Evolutionary conservation across 805 yeast genomes (phyloP), one percentile per base, ranked within the genome.

Genomic region (Teunomyces barrocoloradensis): DNA sequence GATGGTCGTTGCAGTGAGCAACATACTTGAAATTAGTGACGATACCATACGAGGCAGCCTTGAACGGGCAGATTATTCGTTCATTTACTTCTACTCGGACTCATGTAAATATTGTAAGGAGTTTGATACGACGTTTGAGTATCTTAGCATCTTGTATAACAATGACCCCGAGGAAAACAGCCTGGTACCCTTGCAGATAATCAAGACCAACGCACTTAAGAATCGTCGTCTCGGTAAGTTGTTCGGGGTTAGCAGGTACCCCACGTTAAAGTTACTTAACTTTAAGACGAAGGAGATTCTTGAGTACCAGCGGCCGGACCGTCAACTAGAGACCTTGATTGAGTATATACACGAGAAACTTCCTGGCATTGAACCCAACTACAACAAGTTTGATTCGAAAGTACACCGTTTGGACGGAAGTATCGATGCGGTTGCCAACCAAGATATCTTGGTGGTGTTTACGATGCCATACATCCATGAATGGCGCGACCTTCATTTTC

Each of bases 21-120:
- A 12, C 15, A 25, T 48, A 21, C 41, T 44, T 30, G 53, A 50
- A 38, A 39, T 52, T 25, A 42, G 38, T 27, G 54, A 53, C 30
- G 23, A 32, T 12, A 43, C 49, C 41, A 47, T 61, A 4, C 52
- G 47, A 21, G 36, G 39, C 10, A 48, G 56, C 2, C 51, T 68
- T 6, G 50, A 48, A 20, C 46, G 55, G 27, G 59, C 65, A 11
- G 53, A 57, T 21, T 71, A 59, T 48, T 69, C 81, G 4, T 62
- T 78, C 34, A 69, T 78, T 12, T 75, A 75, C 53, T 78, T 81
- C 54, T 77, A 73, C 52, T 66, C 78, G 1, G 68, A 70, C 1
- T 60, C 56, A 1, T 73, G 78, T 49, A 53, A 53, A 45, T 66
- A 53, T 49, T 73, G 78, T 49, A 42, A 45, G n/a, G 51, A 51